Evolutionary conservation across 164 flowering plant genomes (phyloP).

Genomic region (Tetrastigma voinierianum): DNA sequence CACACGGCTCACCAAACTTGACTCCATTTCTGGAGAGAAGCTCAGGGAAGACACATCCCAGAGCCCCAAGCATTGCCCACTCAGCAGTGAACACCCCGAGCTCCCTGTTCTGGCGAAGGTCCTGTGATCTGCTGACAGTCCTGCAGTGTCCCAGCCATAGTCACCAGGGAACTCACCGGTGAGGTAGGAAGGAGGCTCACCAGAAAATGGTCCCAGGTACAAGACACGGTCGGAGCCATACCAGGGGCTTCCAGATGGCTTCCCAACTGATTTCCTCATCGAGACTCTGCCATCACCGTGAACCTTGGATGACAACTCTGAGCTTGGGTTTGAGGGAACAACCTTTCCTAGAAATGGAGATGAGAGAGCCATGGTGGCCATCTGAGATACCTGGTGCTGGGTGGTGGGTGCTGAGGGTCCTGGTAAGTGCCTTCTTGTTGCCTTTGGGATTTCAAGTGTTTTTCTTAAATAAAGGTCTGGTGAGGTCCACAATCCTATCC

Average conservation of each 20-base stretch:
- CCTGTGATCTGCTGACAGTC: slow-evolving; percentile 30
- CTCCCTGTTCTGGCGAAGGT: slow-evolving; percentile 29
- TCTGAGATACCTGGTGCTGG: slow-evolving; percentile 2
- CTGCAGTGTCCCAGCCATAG: slow-evolving; percentile 31
- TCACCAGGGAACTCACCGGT: slow-evolving; percentile 29
- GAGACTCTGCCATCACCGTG: slow-evolving; percentile 18
- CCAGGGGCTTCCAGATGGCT: slow-evolving; percentile 26
- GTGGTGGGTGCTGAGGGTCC: background rate
- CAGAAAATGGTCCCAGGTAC: slow-evolving; percentile 29
- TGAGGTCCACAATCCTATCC: no score
- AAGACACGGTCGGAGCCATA: slow-evolving; percentile 19
- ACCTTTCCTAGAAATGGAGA: slow-evolving; percentile 19
- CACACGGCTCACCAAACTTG: slow-evolving; percentile 34
- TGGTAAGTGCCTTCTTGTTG: slow-evolving; percentile 9
- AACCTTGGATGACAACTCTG: slow-evolving; percentile 6
- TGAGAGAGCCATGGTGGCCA: slow-evolving; percentile 22
- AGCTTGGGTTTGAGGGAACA: slow-evolving; percentile 7
- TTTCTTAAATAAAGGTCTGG: slow-evolving; percentile 12
- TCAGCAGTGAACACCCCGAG: slow-evolving; percentile 23
- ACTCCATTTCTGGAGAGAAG: slow-evolving; percentile 26
- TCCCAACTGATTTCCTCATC: slow-evolving; percentile 19
- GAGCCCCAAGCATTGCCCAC: slow-evolving; percentile 30
- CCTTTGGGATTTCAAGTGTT: background rate
- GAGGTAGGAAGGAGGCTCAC: slow-evolving; percentile 23
- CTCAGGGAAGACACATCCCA: slow-evolving; percentile 32